Percentiles rank a stretch among this genome's conserved stretches.
These are phyloP conservation scores for Cercospora sp. DNA, from an alignment of 2,329 filamentous ascomycete genomes.

Conservation along the genomic window DNA sequence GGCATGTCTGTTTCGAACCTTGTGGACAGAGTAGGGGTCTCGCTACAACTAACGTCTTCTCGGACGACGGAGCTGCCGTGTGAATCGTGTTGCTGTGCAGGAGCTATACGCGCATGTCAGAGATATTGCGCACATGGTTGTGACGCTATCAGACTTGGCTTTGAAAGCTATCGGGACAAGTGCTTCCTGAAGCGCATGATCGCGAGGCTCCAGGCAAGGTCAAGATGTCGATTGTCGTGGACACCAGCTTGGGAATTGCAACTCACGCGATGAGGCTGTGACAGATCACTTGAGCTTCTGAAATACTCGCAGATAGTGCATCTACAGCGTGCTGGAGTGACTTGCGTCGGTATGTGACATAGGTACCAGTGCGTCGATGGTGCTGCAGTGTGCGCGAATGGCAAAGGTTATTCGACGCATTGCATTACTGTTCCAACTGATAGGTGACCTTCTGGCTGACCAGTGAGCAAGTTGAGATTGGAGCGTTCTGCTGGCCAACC, in stretches of 20 bases:
- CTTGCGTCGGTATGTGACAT: background rate
- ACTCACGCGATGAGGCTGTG: background rate
- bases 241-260: background rate
- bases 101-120: background rate
- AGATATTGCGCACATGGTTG: background rate
- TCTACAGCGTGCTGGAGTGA: background rate
- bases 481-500: background rate
- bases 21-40: background rate
- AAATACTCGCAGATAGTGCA: background rate
- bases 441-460: background rate
- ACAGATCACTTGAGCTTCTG: background rate
- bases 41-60: background rate
- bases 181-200: background rate
- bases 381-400: background rate
- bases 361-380: background rate
- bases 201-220: background rate
- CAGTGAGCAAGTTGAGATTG: background rate
- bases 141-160: background rate
- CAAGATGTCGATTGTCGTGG: background rate
- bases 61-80: background rate
- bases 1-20: background rate
- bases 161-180: background rate
- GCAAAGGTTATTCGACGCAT: background rate
- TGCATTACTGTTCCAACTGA: background rate
- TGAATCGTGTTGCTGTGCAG: background rate